Conservation (phyloP, 345 rosid genomes). For the Bruguiera parviflora region DNA sequence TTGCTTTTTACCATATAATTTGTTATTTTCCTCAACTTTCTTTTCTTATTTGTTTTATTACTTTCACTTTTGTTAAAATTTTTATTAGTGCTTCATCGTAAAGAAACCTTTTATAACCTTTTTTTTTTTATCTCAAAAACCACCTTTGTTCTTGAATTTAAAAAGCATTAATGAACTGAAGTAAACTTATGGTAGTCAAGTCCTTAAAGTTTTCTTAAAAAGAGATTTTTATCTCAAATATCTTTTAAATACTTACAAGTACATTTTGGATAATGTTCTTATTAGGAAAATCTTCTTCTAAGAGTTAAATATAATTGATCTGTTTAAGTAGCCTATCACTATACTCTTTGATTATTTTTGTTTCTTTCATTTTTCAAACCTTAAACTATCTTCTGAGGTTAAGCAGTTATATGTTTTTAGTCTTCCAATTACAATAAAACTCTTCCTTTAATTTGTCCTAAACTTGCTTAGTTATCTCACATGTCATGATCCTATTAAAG, state of each 20-base stretch:
- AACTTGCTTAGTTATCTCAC: background rate
- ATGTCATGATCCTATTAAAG: background rate
- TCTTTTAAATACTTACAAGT: background rate
- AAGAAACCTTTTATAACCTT: background rate
- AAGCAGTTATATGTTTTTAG: background rate
- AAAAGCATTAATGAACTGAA: background rate
- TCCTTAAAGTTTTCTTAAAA: background rate
- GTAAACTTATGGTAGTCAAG: background rate
- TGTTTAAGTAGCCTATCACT: background rate
- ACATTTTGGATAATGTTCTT: background rate
- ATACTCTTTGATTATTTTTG: background rate
- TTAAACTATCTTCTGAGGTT: background rate
- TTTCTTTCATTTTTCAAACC: background rate
- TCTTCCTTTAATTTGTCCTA: background rate
- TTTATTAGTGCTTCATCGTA: background rate
- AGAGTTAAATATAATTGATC: background rate
- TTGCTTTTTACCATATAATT: too few species aligned
- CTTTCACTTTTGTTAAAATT: background rate
- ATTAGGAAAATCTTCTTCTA: background rate
- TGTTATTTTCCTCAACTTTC: background rate
- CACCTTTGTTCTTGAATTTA: background rate
- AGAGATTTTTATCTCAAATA: background rate
- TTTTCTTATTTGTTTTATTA: background rate
- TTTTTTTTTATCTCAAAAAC: background rate
- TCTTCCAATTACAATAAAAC: background rate